Evolutionary conservation across 106 monocot genomes (phyloP).

Genomic region (Phalaenopsis aphrodite): DNA sequence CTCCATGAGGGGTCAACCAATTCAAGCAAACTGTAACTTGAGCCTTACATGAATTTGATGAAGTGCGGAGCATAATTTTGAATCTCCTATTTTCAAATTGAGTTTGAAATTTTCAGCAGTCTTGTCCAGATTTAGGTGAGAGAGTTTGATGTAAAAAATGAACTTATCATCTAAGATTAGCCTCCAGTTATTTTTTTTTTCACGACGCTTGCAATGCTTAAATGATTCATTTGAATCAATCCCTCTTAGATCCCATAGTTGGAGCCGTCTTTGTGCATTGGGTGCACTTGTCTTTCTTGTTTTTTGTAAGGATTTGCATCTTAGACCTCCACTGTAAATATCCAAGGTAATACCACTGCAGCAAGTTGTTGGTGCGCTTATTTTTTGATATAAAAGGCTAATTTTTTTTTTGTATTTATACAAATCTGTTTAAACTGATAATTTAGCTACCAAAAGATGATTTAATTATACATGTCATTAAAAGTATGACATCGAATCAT

Average conservation of each 20-base stretch:
- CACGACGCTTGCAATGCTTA: neutral
- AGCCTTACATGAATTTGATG: neutral
- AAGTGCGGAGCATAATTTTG: neutral
- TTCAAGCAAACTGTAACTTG: neutral
- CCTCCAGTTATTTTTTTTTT: neutral
- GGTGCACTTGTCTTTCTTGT: neutral
- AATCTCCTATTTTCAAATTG: neutral
- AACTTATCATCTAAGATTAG: neutral
- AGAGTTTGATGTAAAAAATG: neutral
- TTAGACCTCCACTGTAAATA: too few species aligned
- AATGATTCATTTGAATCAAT: neutral
- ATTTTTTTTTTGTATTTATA: too few species aligned
- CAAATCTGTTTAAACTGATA: neutral
- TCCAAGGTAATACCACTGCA: too few species aligned
- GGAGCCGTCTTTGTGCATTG: neutral
- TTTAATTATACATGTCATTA: conserved; percentile 1
- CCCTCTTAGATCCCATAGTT: neutral
- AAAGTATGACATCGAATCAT: neutral
- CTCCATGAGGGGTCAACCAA: neutral
- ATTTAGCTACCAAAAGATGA: neutral
- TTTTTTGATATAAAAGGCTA: too few species aligned
- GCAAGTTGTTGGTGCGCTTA: too few species aligned
- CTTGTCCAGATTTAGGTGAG: neutral
- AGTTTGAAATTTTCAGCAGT: neutral
- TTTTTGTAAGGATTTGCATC: too few species aligned